phyloP scores from a whole-genome alignment of 495 filamentous ascomycete species.

The Xylaria cubensis region DNA sequence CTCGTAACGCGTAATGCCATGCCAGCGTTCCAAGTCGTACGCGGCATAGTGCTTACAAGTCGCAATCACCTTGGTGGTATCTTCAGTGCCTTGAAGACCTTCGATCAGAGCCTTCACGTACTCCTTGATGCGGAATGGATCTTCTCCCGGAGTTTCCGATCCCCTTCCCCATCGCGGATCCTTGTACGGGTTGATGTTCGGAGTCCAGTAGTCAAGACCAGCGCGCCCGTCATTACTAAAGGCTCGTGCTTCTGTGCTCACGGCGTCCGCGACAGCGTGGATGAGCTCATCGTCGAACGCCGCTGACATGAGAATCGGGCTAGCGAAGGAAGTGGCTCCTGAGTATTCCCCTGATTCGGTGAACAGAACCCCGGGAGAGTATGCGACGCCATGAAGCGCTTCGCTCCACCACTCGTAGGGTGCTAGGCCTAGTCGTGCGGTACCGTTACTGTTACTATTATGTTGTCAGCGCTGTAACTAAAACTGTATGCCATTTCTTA shows the following conservation, averaged over 20 bases:
- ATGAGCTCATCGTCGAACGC: conserved; percentile 68
- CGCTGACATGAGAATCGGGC: conserved; percentile 65
- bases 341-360: conserved; percentile 44
- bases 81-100: conserved; percentile 62
- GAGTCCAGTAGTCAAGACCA: conserved; percentile 66
- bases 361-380: conserved; percentile 44
- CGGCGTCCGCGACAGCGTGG: conserved; percentile 59
- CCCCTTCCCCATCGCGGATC: conserved; percentile 69
- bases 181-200: conserved; percentile 69
- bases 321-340: conserved; percentile 65
- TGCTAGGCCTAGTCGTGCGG: conserved; percentile 48
- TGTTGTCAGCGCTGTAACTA: conserved; percentile 29
- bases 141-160: conserved; percentile 68
- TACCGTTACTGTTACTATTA: conserved; percentile 44
- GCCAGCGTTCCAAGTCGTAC: conserved; percentile 68
- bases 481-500: conserved; percentile 18
- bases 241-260: conserved; percentile 69
- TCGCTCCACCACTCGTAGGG: conserved; percentile 62
- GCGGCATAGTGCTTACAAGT: conserved; percentile 70
- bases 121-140: conserved; percentile 60
- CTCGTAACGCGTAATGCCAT: conserved; percentile 57
- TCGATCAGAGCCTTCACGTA: conserved; percentile 66
- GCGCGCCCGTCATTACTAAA: conserved; percentile 65
- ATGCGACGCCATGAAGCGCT: conserved; percentile 54
- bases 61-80: conserved; percentile 57